Evolutionary conservation across 2,329 filamentous ascomycete genomes (phyloP), one percentile per base, ranked within the genome.

Genomic region (Fonsecaea nubica): DNA sequence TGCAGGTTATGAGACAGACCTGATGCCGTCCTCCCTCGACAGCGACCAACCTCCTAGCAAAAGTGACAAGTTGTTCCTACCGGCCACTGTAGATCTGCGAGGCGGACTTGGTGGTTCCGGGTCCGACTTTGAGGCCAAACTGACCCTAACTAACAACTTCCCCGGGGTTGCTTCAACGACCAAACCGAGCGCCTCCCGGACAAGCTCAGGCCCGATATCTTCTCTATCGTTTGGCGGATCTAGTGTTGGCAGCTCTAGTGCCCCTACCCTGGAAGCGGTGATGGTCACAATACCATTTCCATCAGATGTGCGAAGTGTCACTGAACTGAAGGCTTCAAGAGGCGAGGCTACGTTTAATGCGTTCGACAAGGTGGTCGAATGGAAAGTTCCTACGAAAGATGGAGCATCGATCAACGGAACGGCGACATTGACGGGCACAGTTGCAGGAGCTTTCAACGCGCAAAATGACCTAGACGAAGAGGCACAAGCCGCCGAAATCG

Each of bases 1-100:
- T 18, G 93, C 93, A 36, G 93, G 93, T 25, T 99, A 99, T 76
- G 94, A 97, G 77, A 92, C 96, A 21, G 92, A 99, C 77, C 80
- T 99, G 25, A 83, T 98, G 12, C 93, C 93, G 0, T 86, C 90
- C 58, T 85, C 88, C 15, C 84, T 82, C 71, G 83, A 85, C 21
- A 85, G 86, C 72, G 83, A 83, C 60, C 82, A 85, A 18, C 85
- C 80, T 62, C 79, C 86, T 1, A 85, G 79, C 62, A 81, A 83
- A 12, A 80, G 68, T 68, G 87, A 87, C 66, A 89, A 86, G 71
- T 82, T 98, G 13, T 92, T 93, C 75, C 80, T 98, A 4, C 95
- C 95, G 0, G 90, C 95, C 2, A 88, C 85, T 57, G 83, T 97
- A 58, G 92, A 96, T 74, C 87, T 98, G 56, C 90, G 89, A 73